Evolutionary conservation across 495 filamentous ascomycete species (phyloP).

Genomic region (Penicilliopsis zonata): DNA sequence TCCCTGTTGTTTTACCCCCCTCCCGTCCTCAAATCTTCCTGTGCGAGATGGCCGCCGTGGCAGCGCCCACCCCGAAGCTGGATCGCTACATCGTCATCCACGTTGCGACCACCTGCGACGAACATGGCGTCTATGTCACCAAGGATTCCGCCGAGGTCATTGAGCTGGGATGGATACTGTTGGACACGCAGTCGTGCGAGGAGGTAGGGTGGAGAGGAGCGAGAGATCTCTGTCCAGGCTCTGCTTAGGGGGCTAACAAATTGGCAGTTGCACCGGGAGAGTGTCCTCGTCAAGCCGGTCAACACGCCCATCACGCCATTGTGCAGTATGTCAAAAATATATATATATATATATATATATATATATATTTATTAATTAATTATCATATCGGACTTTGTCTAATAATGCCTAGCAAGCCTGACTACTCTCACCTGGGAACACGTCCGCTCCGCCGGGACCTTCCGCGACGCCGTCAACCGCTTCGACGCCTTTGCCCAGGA

Average conservation of each 20-base stretch:
- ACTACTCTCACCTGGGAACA: conserved; percentile 99
- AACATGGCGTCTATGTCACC: conserved; percentile 97
- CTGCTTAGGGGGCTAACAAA: too few relatives aligned
- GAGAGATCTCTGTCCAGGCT: conserved; percentile 2
- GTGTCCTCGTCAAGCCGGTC: conserved; percentile 91
- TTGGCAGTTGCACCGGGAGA: conserved; percentile 84
- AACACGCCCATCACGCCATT: conserved; percentile 97
- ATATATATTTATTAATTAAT: too few relatives aligned
- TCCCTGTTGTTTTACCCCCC: conserved; percentile 6
- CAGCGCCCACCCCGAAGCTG: conserved; percentile 50
- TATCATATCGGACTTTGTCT: too few relatives aligned
- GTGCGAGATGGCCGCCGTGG: conserved; percentile 36
- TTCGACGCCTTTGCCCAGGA: conserved; percentile 89
- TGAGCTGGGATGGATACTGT: conserved; percentile 93
- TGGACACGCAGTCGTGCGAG: conserved; percentile 81
- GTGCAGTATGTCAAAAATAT: conserved; percentile 66
- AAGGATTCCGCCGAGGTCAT: conserved; percentile 99
- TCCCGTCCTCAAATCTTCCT: not conserved
- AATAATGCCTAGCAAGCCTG: conserved; percentile 61
- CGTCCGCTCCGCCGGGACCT: conserved; percentile 89
- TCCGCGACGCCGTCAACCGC: conserved; percentile 89
- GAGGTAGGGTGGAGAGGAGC: conserved; percentile 51
- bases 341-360: too few relatives aligned
- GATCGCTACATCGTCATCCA: conserved; percentile 97
- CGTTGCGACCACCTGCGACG: conserved; percentile 96